A percentile compares a stretch with the other conserved stretches of the same genome.
Conservation (phyloP, 148 eudicot species). For the Pouteria glomerata region DNA sequence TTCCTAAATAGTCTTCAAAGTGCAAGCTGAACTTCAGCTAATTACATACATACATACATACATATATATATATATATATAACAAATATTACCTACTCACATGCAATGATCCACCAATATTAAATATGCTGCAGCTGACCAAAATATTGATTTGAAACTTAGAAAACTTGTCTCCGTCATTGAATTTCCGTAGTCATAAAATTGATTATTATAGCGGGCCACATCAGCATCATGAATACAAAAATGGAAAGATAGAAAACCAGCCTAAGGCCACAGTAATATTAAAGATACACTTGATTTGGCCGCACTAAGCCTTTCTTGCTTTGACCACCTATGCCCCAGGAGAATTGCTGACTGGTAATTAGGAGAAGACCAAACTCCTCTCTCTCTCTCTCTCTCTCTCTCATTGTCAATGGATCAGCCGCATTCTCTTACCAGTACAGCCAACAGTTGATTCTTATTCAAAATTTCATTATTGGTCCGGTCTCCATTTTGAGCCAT, state of each 20-base stretch:
- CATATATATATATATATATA: too few species aligned
- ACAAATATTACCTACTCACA: too few species aligned
- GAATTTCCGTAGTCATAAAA: background rate
- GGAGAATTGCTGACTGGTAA: slow-evolving; percentile 16
- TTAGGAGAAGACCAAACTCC: background rate
- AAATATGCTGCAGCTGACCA: background rate
- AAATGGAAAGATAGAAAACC: too few species aligned
- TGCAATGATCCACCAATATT: too few species aligned
- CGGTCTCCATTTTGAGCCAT: slow-evolving; percentile 6
- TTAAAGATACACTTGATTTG: background rate
- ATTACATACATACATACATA: too few species aligned
- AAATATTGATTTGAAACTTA: background rate
- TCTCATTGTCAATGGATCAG: slow-evolving; percentile 10
- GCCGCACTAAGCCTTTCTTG: background rate
- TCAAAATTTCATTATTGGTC: background rate
- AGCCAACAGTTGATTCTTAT: background rate
- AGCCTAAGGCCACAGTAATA: too few species aligned
- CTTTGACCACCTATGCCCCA: slow-evolving; percentile 10
- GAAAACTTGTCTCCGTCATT: background rate
- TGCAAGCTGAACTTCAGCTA: too few species aligned
- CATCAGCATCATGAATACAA: background rate
- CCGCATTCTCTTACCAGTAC: slow-evolving; percentile 22
- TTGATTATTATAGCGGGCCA: too few species aligned
- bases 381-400: slow-evolving; percentile 4
- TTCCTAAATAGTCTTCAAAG: too few species aligned